phyloP scores from a whole-genome alignment of 495 filamentous ascomycete species.

The Lichenothelia convexa region DNA sequence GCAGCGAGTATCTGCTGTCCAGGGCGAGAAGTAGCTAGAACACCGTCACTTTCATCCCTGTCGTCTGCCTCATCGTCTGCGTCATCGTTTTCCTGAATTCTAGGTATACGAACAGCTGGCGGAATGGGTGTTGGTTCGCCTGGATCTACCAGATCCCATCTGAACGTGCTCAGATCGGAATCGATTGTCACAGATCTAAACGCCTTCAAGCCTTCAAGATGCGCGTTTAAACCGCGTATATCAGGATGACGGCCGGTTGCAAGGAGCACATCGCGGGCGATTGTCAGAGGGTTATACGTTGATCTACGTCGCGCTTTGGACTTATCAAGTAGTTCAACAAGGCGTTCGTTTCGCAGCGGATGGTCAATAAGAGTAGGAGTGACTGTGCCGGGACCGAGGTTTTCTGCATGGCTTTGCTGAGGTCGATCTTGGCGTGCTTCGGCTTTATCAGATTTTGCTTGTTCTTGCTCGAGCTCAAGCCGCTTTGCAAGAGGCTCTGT shows the following conservation, averaged over 20 bases:
- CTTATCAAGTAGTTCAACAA: slow-evolving; percentile 27
- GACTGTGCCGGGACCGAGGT: no score
- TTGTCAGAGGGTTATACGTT: slow-evolving; percentile 40
- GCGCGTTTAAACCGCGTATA: slow-evolving; percentile 37
- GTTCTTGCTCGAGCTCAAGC: no score
- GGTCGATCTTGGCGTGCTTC: background rate
- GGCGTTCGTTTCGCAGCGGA: slow-evolving; percentile 1
- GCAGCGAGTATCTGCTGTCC: no score
- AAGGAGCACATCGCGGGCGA: slow-evolving; percentile 47
- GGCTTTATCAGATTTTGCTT: background rate
- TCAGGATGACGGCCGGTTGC: slow-evolving; percentile 40
- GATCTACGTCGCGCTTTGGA: slow-evolving; percentile 27
- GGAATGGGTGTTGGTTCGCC: slow-evolving; percentile 7
- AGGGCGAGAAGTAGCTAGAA: no score
- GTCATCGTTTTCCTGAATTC: slow-evolving; percentile 13
- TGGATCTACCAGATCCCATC: slow-evolving; percentile 53
- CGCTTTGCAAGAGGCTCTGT: no score
- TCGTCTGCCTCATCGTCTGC: slow-evolving; percentile 12
- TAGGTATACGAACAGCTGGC: background rate
- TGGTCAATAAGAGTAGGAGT: slow-evolving; percentile 4
- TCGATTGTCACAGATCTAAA: slow-evolving; percentile 23
- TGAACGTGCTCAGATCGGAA: slow-evolving; percentile 41
- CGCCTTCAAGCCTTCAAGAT: slow-evolving; percentile 31
- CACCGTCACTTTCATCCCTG: no score
- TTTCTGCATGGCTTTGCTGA: no score